These are phyloP conservation scores for Silene coronaria DNA, from an alignment of 179 eudicot genomes.

Conservation along the genomic window DNA sequence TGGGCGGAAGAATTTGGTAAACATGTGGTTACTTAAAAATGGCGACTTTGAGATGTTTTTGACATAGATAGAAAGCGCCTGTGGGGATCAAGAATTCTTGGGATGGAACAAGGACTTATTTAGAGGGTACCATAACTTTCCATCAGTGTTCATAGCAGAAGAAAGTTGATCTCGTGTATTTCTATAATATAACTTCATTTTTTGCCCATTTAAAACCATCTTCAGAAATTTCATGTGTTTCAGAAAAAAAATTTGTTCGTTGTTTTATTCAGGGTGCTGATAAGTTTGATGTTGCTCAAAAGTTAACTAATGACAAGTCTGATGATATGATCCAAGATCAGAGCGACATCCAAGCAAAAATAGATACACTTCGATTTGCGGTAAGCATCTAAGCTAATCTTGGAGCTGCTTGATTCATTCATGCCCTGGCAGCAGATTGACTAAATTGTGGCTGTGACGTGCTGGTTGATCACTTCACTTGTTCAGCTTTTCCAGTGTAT, in stretches of 20 bases:
- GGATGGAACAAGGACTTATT: not conserved
- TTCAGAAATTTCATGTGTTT: not conserved
- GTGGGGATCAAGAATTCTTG: not conserved
- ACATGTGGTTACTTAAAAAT: not conserved
- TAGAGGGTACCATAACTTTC: not conserved
- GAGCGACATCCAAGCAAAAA: constrained; percentile 27
- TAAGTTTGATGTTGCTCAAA: constrained; percentile 12
- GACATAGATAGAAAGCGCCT: not conserved
- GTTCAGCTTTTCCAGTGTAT: not conserved
- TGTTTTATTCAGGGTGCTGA: constrained; percentile 29
- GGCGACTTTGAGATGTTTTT: not conserved
- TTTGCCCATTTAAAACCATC: not conserved
- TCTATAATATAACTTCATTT: not conserved
- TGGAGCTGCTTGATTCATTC: not conserved
- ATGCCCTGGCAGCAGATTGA: not conserved
- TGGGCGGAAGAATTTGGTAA: not conserved
- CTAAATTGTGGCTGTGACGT: not conserved
- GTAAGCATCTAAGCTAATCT: constrained; percentile 34
- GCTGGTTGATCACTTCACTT: not conserved
- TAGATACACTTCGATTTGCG: constrained; percentile 65
- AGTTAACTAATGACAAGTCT: constrained; percentile 17
- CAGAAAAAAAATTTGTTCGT: not conserved
- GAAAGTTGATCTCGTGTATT: not conserved
- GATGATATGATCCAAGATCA: constrained; percentile 32
- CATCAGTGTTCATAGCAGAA: not conserved